Evolutionary conservation across 2,329 filamentous ascomycete genomes (phyloP).

Genomic region (Grosmannia serpens): DNA sequence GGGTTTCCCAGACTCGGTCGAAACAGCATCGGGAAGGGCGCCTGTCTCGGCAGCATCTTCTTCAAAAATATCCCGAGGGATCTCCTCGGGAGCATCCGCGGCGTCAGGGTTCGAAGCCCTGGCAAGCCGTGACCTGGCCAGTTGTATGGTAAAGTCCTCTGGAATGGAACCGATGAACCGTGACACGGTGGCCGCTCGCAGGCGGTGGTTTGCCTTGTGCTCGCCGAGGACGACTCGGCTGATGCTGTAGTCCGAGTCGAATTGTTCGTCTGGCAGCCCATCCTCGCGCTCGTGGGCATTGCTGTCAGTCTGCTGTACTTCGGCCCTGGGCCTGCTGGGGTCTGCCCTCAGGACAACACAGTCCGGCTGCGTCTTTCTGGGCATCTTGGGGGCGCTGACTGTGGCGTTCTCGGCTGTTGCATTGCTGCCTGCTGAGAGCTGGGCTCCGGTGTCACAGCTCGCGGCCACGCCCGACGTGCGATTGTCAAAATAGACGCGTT

Average conservation of each 20-base stretch:
- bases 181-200: neutral
- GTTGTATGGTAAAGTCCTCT: neutral
- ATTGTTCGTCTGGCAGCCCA: neutral
- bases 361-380: neutral
- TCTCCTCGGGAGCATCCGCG: neutral
- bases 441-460: neutral
- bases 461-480: neutral
- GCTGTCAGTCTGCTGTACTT: neutral
- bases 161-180: neutral
- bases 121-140: neutral
- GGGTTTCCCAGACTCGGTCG: neutral
- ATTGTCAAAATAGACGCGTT: neutral
- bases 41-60: neutral
- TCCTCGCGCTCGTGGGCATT: neutral
- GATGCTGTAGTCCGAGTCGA: neutral
- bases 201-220: neutral
- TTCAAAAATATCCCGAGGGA: neutral
- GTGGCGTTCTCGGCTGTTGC: neutral
- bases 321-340: neutral
- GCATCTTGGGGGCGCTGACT: neutral
- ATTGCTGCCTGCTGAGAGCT: neutral
- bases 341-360: neutral
- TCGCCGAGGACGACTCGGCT: neutral
- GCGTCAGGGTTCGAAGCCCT: neutral
- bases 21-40: neutral